A percentile compares a stretch with the other conserved stretches of the same genome.
Evolutionary conservation across 1,284 basidiomycete species (phyloP).

Genomic region (Nidula niveotomentosa): DNA sequence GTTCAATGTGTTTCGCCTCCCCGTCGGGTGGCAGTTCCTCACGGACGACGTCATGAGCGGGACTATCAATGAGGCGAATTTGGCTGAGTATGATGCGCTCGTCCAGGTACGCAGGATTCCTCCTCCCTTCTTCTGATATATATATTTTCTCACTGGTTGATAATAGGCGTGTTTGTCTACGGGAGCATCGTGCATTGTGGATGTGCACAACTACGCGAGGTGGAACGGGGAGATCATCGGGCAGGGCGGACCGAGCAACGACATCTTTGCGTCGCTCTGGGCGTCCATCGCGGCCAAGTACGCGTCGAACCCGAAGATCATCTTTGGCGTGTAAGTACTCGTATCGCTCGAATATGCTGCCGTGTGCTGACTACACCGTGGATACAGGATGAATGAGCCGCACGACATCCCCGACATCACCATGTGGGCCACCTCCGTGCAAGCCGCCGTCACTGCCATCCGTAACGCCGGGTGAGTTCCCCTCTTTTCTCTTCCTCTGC

Average conservation of each 20-base stretch:
- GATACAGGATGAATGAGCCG: conserved; percentile 54
- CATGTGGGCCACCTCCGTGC: conserved; percentile 43
- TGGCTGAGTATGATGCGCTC: conserved; percentile 47
- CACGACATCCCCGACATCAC: conserved; percentile 46
- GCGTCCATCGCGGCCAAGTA: conserved; percentile 50
- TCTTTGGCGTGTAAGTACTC: conserved; percentile 48
- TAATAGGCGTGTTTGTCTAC: conserved; percentile 25
- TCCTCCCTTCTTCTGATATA: no score
- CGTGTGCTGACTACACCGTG: background rate
- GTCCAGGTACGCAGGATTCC: conserved; percentile 30
- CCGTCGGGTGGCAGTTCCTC: conserved; percentile 60
- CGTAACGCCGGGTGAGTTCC: conserved; percentile 40
- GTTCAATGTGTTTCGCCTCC: conserved; percentile 51
- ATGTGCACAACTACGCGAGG: conserved; percentile 61
- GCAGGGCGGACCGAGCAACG: conserved; percentile 59
- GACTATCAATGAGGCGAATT: conserved; percentile 42
- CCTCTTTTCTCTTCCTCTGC: background rate
- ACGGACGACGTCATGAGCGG: conserved; percentile 39
- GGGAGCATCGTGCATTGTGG: conserved; percentile 48
- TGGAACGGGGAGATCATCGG: conserved; percentile 55
- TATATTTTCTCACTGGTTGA: conserved; percentile 18
- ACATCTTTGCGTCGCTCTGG: conserved; percentile 56
- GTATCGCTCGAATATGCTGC: background rate
- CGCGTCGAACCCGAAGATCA: conserved; percentile 44
- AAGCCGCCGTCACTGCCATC: conserved; percentile 57